These are phyloP conservation scores for Fusarium sp. DNA, from an alignment of 2,329 filamentous ascomycete genomes.

Conservation along the genomic window DNA sequence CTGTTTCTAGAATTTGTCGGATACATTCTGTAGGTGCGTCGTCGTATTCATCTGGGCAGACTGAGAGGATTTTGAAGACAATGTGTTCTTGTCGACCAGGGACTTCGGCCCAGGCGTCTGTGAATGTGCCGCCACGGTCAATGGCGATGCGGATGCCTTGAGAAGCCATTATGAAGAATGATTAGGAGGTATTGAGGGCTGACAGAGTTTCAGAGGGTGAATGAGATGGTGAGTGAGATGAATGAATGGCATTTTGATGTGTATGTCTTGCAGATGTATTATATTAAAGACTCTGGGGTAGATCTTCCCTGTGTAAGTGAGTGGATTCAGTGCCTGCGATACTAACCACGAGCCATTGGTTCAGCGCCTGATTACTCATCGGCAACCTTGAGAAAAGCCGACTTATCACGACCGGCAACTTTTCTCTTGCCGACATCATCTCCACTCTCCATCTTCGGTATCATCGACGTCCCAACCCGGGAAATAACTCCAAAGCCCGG, in stretches of 20 bases:
- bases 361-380: constrained; percentile 19
- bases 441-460: constrained; percentile 21
- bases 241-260: constrained; percentile 1
- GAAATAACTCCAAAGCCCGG: constrained; percentile 10
- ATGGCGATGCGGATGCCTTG: constrained; percentile 48
- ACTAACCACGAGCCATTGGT: neutral
- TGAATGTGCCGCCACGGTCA: constrained; percentile 49
- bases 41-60: constrained; percentile 77
- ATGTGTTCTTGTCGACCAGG: constrained; percentile 41
- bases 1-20: constrained; percentile 58
- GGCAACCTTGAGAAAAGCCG: constrained; percentile 21
- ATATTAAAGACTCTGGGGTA: constrained; percentile 22
- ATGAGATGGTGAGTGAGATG: neutral
- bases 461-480: constrained; percentile 7
- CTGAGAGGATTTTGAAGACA: constrained; percentile 52
- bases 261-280: constrained; percentile 33
- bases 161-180: constrained; percentile 28
- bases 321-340: neutral
- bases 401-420: constrained; percentile 19
- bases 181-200: neutral
- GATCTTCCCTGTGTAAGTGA: constrained; percentile 9
- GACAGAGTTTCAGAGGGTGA: neutral
- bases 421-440: constrained; percentile 13
- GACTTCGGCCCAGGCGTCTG: constrained; percentile 44
- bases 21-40: constrained; percentile 82